Percentiles rank a stretch among this genome's conserved stretches.
phyloP scores from a whole-genome alignment of 257 asterid species.

The Solanum chmielewskii region DNA sequence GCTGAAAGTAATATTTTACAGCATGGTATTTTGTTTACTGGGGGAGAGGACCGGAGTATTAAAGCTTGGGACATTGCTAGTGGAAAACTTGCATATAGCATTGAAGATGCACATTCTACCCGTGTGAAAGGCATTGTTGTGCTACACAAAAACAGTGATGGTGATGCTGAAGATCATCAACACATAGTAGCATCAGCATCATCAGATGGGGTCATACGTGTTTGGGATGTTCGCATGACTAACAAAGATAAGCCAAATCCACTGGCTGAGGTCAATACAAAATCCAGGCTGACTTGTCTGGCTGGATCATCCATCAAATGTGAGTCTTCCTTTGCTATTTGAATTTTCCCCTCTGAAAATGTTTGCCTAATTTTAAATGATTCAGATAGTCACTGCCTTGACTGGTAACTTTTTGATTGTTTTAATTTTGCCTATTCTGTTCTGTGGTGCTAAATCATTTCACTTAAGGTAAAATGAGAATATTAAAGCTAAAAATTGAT shows the following conservation, averaged over 20 bases:
- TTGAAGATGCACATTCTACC: slow-evolving; percentile 73
- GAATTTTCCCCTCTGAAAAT: neutral
- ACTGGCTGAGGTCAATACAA: slow-evolving; percentile 59
- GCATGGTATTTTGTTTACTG: slow-evolving; percentile 72
- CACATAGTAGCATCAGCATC: slow-evolving; percentile 82
- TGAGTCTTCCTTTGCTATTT: slow-evolving; percentile 20
- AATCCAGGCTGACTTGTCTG: slow-evolving; percentile 91
- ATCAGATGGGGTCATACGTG: slow-evolving; percentile 82
- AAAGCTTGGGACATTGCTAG: slow-evolving; percentile 77
- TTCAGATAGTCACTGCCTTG: neutral
- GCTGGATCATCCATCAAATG: slow-evolving; percentile 80
- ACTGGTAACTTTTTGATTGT: neutral
- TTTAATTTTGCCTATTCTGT: neutral
- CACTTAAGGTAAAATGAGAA: neutral
- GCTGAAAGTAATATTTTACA: slow-evolving; percentile 17
- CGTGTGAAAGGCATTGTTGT: slow-evolving; percentile 87
- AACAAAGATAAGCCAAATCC: slow-evolving; percentile 40
- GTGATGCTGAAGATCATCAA: slow-evolving; percentile 44
- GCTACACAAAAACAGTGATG: slow-evolving; percentile 32
- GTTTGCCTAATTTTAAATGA: neutral
- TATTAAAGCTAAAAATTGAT: neutral
- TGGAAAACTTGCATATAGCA: slow-evolving; percentile 63
- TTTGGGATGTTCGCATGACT: slow-evolving; percentile 85
- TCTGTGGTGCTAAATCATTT: neutral
- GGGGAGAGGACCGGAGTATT: slow-evolving; percentile 80